These are phyloP conservation scores for Penicillium cinerascens DNA, from an alignment of 495 filamentous ascomycete genomes.

Conservation along the genomic window DNA sequence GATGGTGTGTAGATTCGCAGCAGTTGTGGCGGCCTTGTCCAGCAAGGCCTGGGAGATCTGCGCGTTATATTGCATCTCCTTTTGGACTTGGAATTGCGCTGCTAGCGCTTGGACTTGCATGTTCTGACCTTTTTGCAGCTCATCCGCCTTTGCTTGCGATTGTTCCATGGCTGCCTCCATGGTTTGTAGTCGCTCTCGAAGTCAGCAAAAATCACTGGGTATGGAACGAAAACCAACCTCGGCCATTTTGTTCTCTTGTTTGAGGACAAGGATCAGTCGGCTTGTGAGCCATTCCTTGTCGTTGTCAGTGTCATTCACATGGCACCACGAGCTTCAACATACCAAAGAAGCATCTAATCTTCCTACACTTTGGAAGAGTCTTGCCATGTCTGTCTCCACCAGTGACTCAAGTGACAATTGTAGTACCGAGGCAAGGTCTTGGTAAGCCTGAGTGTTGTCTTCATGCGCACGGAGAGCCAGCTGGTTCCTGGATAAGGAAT, in stretches of 20 bases:
- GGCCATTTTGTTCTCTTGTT: constrained; percentile 30
- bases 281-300: constrained; percentile 28
- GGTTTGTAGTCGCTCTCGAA: constrained; percentile 31
- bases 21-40: constrained; percentile 32
- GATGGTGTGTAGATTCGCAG: constrained; percentile 37
- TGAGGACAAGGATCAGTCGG: constrained; percentile 26
- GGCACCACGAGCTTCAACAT: not conserved
- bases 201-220: constrained; percentile 15
- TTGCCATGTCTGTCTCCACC: constrained; percentile 22
- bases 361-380: constrained; percentile 29
- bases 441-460: constrained; percentile 22
- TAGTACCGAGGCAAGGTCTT: constrained; percentile 30
- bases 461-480: constrained; percentile 22
- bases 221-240: constrained; percentile 25
- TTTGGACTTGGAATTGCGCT: constrained; percentile 32
- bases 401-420: constrained; percentile 26
- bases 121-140: constrained; percentile 35
- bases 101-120: constrained; percentile 35
- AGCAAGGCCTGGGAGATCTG: constrained; percentile 38
- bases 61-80: constrained; percentile 31
- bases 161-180: constrained; percentile 35
- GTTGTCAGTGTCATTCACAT: not conserved
- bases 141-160: constrained; percentile 33
- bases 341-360: constrained; percentile 33
- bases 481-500: constrained; percentile 26